Conservation (phyloP, 352 stramenopile genomes). For the Phytophthora cactorum region DNA sequence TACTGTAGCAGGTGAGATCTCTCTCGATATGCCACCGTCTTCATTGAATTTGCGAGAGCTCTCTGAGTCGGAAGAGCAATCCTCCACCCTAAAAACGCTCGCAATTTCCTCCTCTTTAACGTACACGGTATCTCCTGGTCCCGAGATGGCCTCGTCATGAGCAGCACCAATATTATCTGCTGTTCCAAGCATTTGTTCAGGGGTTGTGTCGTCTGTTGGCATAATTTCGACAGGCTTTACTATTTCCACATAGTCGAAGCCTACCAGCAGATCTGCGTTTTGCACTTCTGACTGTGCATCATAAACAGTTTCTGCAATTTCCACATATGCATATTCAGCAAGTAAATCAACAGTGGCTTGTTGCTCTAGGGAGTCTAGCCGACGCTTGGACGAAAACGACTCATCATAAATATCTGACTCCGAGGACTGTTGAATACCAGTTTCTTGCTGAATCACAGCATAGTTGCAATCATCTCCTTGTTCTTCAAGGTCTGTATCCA, state of each 20-base stretch:
- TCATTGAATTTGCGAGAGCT: not conserved
- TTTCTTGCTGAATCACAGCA: not conserved
- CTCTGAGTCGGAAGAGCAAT: not conserved
- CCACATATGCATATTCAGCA: slow-evolving; percentile 30
- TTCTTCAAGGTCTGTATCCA: not conserved
- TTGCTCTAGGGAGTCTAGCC: slow-evolving; percentile 2
- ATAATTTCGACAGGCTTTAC: too few relatives aligned
- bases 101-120: too few relatives aligned
- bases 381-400: not conserved
- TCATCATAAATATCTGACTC: not conserved
- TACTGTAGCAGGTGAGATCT: not conserved
- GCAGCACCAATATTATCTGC: too few relatives aligned
- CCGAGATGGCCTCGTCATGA: too few relatives aligned
- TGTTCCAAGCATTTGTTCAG: too few relatives aligned
- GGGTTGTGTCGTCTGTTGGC: too few relatives aligned
- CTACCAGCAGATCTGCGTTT: too few relatives aligned
- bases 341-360: slow-evolving; percentile 26
- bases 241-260: too few relatives aligned
- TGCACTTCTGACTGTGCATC: not conserved
- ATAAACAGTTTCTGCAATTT: slow-evolving; percentile 16
- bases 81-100: too few relatives aligned
- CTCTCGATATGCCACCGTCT: not conserved
- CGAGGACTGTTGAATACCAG: not conserved
- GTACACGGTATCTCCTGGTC: too few relatives aligned
- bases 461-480: slow-evolving; percentile 2